These are phyloP conservation scores for Candida dubliniensis DNA, from an alignment of 1,139 yeast genomes.

Conservation along the genomic window DNA sequence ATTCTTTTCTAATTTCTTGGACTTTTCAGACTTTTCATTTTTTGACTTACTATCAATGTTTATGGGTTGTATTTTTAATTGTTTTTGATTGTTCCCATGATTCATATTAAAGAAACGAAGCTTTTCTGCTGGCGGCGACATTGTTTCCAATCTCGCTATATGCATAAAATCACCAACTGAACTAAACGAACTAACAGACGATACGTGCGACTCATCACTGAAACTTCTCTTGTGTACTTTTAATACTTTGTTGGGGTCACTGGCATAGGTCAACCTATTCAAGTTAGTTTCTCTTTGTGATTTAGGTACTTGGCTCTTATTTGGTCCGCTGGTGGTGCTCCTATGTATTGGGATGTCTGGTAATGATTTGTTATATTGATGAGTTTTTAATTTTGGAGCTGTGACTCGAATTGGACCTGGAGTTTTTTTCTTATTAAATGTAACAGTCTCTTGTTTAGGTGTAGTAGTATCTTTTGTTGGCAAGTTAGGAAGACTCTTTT, in stretches of 20 bases:
- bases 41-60: neutral
- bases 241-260: slow-evolving; percentile 5
- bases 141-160: slow-evolving; percentile 11
- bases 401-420: no score
- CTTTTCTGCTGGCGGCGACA: slow-evolving; percentile 7
- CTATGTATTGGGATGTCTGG: slow-evolving; percentile 5
- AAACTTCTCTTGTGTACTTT: slow-evolving; percentile 33
- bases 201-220: slow-evolving; percentile 41
- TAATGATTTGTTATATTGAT: slow-evolving; percentile 5
- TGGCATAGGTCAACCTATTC: slow-evolving; percentile 4
- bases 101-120: neutral
- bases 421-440: no score
- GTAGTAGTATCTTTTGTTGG: neutral
- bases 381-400: neutral
- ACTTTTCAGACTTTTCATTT: neutral
- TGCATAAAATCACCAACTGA: slow-evolving; percentile 36
- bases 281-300: slow-evolving; percentile 6
- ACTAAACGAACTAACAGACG: slow-evolving; percentile 41
- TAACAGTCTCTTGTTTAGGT: no score
- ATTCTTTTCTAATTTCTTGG: neutral
- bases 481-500: neutral
- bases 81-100: neutral
- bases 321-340: slow-evolving; percentile 1
- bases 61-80: slow-evolving; percentile 1
- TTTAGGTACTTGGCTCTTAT: slow-evolving; percentile 5